Percentiles rank a stretch among this genome's conserved stretches.
Evolutionary conservation across 2,329 filamentous ascomycete genomes (phyloP).

Genomic region (Penicillium sp.): DNA sequence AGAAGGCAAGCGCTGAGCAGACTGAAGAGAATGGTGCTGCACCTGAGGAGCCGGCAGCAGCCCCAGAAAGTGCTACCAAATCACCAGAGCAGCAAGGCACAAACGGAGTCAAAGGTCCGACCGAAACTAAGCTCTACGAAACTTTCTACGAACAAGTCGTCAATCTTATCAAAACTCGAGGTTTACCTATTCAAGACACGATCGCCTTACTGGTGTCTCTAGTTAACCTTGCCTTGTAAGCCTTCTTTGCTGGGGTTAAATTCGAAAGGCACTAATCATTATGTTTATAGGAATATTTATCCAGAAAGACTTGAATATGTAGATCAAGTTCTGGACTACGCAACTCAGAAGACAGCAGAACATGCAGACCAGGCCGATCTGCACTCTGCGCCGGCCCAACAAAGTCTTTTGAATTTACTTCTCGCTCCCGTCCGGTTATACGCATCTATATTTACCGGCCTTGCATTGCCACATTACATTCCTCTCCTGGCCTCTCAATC

Average conservation of each 20-base stretch:
- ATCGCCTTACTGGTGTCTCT: conserved; percentile 92
- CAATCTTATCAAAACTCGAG: conserved; percentile 83
- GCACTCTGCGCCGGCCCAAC: conserved; percentile 81
- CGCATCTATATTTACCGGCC: conserved; percentile 89
- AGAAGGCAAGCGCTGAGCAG: conserved; percentile 47
- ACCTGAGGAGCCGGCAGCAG: conserved; percentile 12
- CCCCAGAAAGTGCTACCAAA: conserved; percentile 22
- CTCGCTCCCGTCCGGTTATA: conserved; percentile 87
- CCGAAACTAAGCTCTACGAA: conserved; percentile 84
- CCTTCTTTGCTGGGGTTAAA: background rate
- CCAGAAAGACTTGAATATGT: conserved; percentile 90
- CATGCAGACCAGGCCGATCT: conserved; percentile 93
- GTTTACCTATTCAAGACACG: conserved; percentile 88
- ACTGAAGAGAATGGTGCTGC: conserved; percentile 34
- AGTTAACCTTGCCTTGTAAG: conserved; percentile 76
- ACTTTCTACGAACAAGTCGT: conserved; percentile 93
- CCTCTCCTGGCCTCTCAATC: conserved; percentile 87
- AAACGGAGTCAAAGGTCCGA: conserved; percentile 35
- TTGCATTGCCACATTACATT: conserved; percentile 87
- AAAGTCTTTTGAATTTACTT: conserved; percentile 84
- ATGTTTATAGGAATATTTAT: conserved; percentile 68
- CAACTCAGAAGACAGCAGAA: conserved; percentile 78
- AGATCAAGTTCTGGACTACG: conserved; percentile 87
- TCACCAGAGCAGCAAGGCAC: conserved; percentile 28
- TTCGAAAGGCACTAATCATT: background rate